Evolutionary conservation across 306 rosid genomes (phyloP).

Genomic region (Vigna unguiculata): DNA sequence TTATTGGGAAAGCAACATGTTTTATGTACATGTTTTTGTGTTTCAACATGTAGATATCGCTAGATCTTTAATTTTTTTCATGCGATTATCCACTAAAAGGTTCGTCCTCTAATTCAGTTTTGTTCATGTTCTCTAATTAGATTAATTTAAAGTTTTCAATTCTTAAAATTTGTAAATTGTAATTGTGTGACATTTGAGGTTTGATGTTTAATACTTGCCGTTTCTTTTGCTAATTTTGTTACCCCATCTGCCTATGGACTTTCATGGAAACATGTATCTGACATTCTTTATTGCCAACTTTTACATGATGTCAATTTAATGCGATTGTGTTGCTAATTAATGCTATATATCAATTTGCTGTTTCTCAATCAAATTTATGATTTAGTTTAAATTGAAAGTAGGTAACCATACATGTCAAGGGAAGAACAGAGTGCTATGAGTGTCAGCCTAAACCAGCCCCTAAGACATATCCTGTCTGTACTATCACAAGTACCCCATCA

Average conservation of each 20-base stretch:
- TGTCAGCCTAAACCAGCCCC: conserved; percentile 99
- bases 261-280: background rate
- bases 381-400: conserved; percentile 51
- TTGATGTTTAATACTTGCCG: conserved; percentile 5
- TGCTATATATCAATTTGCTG: conserved; percentile 18
- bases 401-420: conserved; percentile 98
- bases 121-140: background rate
- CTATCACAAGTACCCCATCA: conserved; percentile 97
- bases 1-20: conserved; percentile 13
- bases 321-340: conserved; percentile 16
- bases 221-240: conserved; percentile 21
- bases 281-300: conserved; percentile 20
- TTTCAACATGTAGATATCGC: background rate
- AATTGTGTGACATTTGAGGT: conserved; percentile 17
- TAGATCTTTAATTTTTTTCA: conserved; percentile 6
- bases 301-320: background rate
- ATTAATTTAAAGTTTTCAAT: conserved; percentile 11
- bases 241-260: background rate
- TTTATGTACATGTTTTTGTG: conserved; percentile 15
- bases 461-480: conserved; percentile 97
- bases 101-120: conserved; percentile 2
- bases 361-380: conserved; percentile 34
- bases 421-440: conserved; percentile 96
- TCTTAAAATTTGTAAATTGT: conserved; percentile 6
- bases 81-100: background rate